Conservation (phyloP, 148 eudicot species). For the Vaccinium macrocarpon region DNA sequence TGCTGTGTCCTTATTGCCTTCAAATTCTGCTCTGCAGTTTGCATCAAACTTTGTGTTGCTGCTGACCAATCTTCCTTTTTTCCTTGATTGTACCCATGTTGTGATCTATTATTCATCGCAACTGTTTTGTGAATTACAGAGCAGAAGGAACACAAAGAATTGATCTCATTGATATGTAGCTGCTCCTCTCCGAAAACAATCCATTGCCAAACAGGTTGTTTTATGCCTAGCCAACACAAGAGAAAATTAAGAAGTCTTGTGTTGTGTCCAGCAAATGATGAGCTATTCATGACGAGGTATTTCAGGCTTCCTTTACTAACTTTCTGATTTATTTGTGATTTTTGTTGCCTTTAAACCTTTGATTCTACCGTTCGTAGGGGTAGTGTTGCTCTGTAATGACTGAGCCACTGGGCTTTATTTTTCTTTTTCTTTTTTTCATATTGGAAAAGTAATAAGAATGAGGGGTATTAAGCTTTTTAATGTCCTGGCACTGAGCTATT, state of each 20-base stretch:
- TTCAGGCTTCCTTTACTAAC: conserved; percentile 12
- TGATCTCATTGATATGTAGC: conserved; percentile 57
- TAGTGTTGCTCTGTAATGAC: conserved; percentile 1
- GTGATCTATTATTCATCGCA: not conserved
- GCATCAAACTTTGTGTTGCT: not conserved
- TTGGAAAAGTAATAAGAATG: too few species aligned
- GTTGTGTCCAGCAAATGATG: conserved; percentile 72
- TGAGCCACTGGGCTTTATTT: not conserved
- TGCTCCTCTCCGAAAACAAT: conserved; percentile 54
- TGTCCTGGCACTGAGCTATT: too few species aligned
- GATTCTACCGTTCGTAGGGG: not conserved
- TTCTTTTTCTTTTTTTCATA: too few species aligned
- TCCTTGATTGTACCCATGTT: not conserved
- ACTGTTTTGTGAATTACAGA: conserved; percentile 41
- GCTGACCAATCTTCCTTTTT: not conserved
- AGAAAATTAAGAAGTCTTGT: conserved; percentile 88
- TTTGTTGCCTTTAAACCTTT: conserved; percentile 4
- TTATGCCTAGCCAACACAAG: conserved; percentile 82
- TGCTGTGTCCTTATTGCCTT: not conserved
- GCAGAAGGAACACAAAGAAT: conserved; percentile 64
- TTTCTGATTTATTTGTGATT: not conserved
- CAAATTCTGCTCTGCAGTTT: conserved; percentile 4
- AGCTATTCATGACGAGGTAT: conserved; percentile 82
- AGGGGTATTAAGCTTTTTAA: too few species aligned
- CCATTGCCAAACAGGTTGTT: conserved; percentile 49